Evolutionary conservation across 2,329 filamentous ascomycete species (phyloP).

Genomic region (Cylindrodendrum hubeiense): DNA sequence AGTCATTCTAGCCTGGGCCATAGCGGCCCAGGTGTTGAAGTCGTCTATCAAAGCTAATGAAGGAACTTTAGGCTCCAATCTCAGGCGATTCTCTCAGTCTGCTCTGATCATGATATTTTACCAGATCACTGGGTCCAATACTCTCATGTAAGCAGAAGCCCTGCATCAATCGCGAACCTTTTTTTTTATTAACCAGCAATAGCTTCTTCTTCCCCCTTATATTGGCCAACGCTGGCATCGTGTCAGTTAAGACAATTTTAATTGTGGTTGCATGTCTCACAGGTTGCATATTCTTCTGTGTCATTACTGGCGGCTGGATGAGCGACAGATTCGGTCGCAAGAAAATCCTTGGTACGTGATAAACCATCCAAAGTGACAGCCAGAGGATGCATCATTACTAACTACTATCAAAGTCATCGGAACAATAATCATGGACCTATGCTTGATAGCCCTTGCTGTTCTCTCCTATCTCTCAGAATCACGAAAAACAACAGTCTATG

Average conservation of each 20-base stretch:
- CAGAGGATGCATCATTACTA: not conserved
- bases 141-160: not conserved
- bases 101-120: not conserved
- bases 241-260: not conserved
- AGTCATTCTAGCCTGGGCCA: no score
- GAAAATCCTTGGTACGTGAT: not conserved
- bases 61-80: not conserved
- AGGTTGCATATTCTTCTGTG: not conserved
- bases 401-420: not conserved
- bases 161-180: no score
- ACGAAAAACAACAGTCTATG: not conserved
- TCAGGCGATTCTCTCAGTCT: not conserved
- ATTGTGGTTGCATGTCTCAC: not conserved
- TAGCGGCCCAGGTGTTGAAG: not conserved
- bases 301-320: not conserved
- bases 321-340: not conserved
- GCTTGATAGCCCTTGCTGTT: not conserved
- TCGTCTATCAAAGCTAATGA: not conserved
- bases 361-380: not conserved
- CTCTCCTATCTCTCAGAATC: not conserved
- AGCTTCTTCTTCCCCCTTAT: constrained; percentile 1
- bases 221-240: not conserved
- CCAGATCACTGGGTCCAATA: not conserved
- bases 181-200: not conserved
- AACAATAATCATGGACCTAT: not conserved